A percentile compares a stretch with the other conserved stretches of the same genome.
These are phyloP conservation scores for Phytopythium helicoides DNA, from an alignment of 352 stramenopile species.

Conservation along the genomic window DNA sequence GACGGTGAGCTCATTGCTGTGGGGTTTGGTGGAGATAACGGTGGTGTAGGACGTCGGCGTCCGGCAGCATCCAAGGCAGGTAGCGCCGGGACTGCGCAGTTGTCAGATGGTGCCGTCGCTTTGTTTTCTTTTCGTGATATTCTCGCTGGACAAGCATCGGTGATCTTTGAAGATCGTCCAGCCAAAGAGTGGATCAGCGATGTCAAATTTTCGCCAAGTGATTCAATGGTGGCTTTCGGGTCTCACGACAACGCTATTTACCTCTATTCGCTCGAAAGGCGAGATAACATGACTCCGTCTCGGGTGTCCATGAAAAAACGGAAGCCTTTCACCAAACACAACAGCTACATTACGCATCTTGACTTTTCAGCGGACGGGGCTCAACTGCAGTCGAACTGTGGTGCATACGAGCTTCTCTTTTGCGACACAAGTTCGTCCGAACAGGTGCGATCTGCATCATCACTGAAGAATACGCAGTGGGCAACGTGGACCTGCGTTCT, in stretches of 20 bases:
- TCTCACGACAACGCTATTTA: slow-evolving; percentile 80
- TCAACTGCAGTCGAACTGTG: slow-evolving; percentile 75
- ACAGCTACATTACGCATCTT: slow-evolving; percentile 84
- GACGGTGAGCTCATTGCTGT: slow-evolving; percentile 86
- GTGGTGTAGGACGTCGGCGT: slow-evolving; percentile 25
- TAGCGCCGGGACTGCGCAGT: slow-evolving; percentile 18
- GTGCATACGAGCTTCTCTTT: slow-evolving; percentile 91
- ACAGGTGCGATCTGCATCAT: slow-evolving; percentile 79
- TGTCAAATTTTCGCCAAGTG: slow-evolving; percentile 68
- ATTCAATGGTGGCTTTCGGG: slow-evolving; percentile 44
- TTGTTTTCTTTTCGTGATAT: slow-evolving; percentile 25
- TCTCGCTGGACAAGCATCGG: background rate
- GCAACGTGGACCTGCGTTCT: slow-evolving; percentile 88
- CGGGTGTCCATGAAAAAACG: slow-evolving; percentile 42
- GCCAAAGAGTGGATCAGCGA: slow-evolving; percentile 79
- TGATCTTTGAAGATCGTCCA: slow-evolving; percentile 56
- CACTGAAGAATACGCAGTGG: slow-evolving; percentile 84
- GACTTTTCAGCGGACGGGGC: slow-evolving; percentile 75
- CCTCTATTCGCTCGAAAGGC: slow-evolving; percentile 41
- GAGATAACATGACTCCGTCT: background rate
- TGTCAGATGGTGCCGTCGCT: slow-evolving; percentile 48
- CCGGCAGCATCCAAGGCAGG: slow-evolving; percentile 5
- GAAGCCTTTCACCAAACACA: slow-evolving; percentile 75
- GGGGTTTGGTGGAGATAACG: slow-evolving; percentile 66
- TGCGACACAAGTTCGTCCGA: slow-evolving; percentile 79